Evolutionary conservation across 192 early-diverging fungal species (phyloP), one percentile per base, ranked within the genome.

Genomic region (Glomus cerebriforme): DNA sequence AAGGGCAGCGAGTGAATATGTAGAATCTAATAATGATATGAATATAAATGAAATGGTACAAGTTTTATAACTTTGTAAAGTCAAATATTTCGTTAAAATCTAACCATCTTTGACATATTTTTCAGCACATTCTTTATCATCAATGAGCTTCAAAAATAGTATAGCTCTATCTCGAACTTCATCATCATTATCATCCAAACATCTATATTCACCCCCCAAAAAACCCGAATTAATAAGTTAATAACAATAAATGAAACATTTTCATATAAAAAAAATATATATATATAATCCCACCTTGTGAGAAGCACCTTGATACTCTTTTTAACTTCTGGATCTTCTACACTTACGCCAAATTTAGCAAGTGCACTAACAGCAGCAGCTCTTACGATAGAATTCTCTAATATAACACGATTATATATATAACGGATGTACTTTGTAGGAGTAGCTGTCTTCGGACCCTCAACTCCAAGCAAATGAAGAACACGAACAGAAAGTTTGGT

Each of bases 361-460:
- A 99, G 86, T 2, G 97, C 94, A 34, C 91, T 95, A n/a, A 98
- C 96, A 5, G 98, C 97, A 7, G 98, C 97, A 13, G 95, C 97
- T 54, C 97, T 89, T 34, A 99, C 96, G 81, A 95, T 95, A 3
- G 96, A 93, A 80, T 96, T 98, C 78, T 99, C 98, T 63, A 99
- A 88, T 79, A 99, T 98, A 47, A 99, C 95, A 12, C 98, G 91
- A 87, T 99, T 99, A 90, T 99, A 99, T 78, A 99, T 99, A 82
- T 98, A 98, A n/a, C 96, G 90, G 81, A 99, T 97, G 83, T 95
- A 99, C 83, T 97, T 95, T 15, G 94, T 93, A 24, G 98, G 97
- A 26, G 92, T 93, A n/a, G 89, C 79, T 17, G 95, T 96, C 79
- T 91, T 92, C 24, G 98, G 98, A 1, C 98, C 97, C 81, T 98